Conservation (phyloP, 805 yeast genomes). For the Metahyphopichia silvanorum region DNA sequence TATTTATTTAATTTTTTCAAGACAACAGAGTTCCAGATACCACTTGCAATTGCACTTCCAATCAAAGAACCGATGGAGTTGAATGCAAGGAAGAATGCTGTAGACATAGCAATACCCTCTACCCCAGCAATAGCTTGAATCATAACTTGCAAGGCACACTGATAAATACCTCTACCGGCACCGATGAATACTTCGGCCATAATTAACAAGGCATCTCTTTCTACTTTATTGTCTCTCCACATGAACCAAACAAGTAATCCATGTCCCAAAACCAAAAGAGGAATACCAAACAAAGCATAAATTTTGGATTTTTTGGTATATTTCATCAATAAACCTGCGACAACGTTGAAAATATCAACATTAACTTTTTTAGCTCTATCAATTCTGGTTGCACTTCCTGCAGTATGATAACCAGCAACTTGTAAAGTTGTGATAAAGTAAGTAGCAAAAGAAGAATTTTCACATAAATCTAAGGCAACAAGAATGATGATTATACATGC, state of each 20-base stretch:
- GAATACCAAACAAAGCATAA: conserved; percentile 12
- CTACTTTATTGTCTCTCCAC: conserved; percentile 12
- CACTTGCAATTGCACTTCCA: conserved; percentile 11
- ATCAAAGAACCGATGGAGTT: conserved; percentile 22
- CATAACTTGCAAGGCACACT: conserved; percentile 17
- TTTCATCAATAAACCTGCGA: conserved; percentile 23
- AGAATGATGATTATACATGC: conserved; percentile 13
- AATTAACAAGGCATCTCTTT: conserved; percentile 11
- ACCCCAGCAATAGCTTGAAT: conserved; percentile 24
- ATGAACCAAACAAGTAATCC: conserved; percentile 19
- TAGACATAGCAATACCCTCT: conserved; percentile 24
- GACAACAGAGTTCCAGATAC: conserved; percentile 19
- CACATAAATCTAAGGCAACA: conserved; percentile 18
- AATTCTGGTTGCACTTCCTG: conserved; percentile 23
- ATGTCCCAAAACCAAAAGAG: conserved; percentile 15
- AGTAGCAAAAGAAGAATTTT: conserved; percentile 18
- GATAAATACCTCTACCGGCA: conserved; percentile 21
- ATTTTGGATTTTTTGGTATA: conserved; percentile 22
- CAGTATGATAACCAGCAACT: conserved; percentile 8
- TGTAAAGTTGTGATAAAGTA: conserved; percentile 22
- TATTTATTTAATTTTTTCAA: conserved; percentile 12
- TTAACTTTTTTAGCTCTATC: conserved; percentile 25
- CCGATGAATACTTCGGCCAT: conserved; percentile 22
- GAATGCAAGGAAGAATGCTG: conserved; percentile 24
- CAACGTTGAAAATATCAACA: conserved; percentile 19